Evolutionary conservation across 148 eudicot genomes (phyloP).

Genomic region (Heliamphora exappendiculata): DNA sequence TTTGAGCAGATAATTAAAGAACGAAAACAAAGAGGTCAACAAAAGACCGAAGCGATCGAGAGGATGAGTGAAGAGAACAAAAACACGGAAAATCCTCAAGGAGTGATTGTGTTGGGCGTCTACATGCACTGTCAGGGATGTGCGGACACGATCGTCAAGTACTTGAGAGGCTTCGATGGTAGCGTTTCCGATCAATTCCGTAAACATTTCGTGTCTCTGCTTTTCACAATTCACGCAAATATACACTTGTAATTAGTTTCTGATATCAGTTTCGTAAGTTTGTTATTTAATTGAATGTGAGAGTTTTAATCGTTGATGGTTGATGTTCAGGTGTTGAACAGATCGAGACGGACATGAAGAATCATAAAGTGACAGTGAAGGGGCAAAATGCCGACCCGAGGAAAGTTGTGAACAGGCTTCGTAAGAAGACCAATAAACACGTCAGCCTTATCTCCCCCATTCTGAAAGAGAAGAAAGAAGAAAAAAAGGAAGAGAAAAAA

Average conservation of each 20-base stretch:
- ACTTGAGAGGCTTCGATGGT: conserved; percentile 45
- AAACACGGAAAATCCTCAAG: conserved; percentile 9
- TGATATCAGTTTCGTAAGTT: neutral
- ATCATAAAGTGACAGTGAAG: conserved; percentile 42
- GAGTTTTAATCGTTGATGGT: neutral
- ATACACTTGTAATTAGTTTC: neutral
- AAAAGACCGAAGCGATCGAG: neutral
- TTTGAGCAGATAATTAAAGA: neutral
- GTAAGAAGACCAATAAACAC: conserved; percentile 38
- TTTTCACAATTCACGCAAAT: neutral
- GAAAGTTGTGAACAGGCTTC: conserved; percentile 36
- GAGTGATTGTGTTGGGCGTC: conserved; percentile 35
- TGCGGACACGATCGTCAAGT: conserved; percentile 22
- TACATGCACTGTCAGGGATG: conserved; percentile 58
- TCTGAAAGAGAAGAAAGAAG: conserved; percentile 16
- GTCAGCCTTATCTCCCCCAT: conserved; percentile 44
- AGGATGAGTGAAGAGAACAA: neutral
- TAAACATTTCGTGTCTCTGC: neutral
- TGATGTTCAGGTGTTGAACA: conserved; percentile 40
- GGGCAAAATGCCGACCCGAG: conserved; percentile 47
- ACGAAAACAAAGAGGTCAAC: neutral
- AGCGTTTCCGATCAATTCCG: neutral
- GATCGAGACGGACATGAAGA: conserved; percentile 33
- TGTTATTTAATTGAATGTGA: neutral
- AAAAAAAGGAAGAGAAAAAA: conserved; percentile 19